Percentiles rank a stretch among this genome's conserved stretches.
phyloP scores from a whole-genome alignment of 1,139 yeast genomes.

The Yamadazyma pseudoaaseri region DNA sequence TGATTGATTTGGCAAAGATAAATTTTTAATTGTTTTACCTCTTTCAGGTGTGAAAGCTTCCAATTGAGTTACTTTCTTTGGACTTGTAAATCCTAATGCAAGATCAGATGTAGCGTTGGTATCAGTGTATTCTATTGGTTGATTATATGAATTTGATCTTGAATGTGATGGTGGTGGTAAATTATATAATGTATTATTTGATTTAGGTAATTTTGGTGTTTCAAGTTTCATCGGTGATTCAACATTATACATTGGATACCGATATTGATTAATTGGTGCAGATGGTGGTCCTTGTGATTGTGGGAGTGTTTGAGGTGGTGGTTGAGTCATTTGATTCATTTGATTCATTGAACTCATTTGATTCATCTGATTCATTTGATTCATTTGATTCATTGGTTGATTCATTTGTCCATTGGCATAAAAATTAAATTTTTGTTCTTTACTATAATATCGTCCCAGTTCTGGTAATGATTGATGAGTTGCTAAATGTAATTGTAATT shows the following conservation, averaged over 20 bases:
- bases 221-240: constrained; percentile 33
- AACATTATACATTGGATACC: constrained; percentile 13
- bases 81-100: constrained; percentile 43
- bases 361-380: neutral
- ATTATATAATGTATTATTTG: constrained; percentile 27
- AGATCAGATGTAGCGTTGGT: constrained; percentile 29
- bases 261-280: constrained; percentile 1
- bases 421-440: constrained; percentile 13
- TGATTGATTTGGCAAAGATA: constrained; percentile 38
- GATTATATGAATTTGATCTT: constrained; percentile 31
- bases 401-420: constrained; percentile 3
- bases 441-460: constrained; percentile 29
- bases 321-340: neutral
- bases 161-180: constrained; percentile 29
- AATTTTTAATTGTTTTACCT: constrained; percentile 43
- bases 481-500: constrained; percentile 70
- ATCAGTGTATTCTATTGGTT: constrained; percentile 13
- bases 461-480: constrained; percentile 69
- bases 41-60: constrained; percentile 86
- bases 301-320: neutral
- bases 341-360: neutral
- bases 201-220: constrained; percentile 40
- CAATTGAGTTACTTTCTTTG: constrained; percentile 60
- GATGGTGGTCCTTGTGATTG: neutral
- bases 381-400: neutral